phyloP scores from a whole-genome alignment of 108 stramenopile genomes.

The Epipyxis sp. region DNA sequence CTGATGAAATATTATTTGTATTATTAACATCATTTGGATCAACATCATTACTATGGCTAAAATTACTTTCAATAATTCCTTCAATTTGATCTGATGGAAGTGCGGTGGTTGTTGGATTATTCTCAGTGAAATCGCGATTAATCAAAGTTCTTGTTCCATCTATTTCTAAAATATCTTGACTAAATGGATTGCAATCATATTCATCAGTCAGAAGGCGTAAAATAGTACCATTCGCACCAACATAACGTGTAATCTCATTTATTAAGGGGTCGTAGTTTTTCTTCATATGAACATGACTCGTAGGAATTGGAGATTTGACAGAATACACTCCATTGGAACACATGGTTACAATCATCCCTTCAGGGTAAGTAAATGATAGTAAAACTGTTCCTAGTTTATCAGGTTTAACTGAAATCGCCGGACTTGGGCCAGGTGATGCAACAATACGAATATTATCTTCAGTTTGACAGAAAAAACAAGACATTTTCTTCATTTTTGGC shows the following conservation, averaged over 20 bases:
- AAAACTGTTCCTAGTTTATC: constrained; percentile 2
- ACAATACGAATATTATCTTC: background rate
- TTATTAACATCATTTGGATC: too few relatives aligned
- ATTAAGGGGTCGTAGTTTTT: constrained; percentile 1
- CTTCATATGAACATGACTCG: too few relatives aligned
- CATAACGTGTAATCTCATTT: background rate
- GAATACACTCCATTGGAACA: constrained; percentile 30
- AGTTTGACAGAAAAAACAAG: background rate
- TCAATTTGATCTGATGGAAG: too few relatives aligned
- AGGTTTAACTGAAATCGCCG: background rate
- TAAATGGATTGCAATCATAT: background rate
- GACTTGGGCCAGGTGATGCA: background rate
- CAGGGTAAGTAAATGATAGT: background rate
- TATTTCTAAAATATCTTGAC: background rate
- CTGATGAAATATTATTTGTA: too few relatives aligned
- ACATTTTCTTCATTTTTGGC: too few relatives aligned
- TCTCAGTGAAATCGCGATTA: too few relatives aligned
- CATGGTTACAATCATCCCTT: background rate
- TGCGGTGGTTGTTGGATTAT: too few relatives aligned
- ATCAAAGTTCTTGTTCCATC: background rate
- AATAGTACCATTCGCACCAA: background rate
- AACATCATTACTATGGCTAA: too few relatives aligned
- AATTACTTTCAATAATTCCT: too few relatives aligned
- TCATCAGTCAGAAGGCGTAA: background rate
- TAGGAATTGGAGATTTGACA: too few relatives aligned